Evolutionary conservation across 495 filamentous ascomycete species (phyloP), one percentile per base, ranked within the genome.

Genomic region (Aspergillus steynii): DNA sequence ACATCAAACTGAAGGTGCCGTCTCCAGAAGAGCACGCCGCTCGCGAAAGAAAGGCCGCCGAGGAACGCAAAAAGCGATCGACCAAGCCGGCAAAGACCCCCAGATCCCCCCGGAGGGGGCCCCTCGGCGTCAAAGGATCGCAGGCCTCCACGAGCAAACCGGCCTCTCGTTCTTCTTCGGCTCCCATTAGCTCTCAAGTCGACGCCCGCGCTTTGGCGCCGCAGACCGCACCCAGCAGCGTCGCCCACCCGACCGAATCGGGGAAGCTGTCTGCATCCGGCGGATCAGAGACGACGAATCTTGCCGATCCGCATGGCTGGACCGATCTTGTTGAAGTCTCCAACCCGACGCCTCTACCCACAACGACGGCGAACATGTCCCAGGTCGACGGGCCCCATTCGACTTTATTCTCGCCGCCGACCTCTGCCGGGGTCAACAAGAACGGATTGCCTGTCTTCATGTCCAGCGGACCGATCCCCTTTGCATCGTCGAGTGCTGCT

Each of bases 1-100:
- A 74, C 31, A 86, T 96, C 64, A 93, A 88, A 65, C 78, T 96
- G 52, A 90, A 86, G 49, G 78, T 94, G 47, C 79, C 90, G 0
- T 85, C 88, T 0, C 85, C 88, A 28, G 86, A 91, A 59, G 87
- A 91, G 67, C 82, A 88, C 57, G 88, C 90, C 37, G 83, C 83
- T 5, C 76, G 81, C 32, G 82, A 85, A 65, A 74, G 71, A 29
- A 75, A 78, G 53, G 68, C 72, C 7, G 73, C 61, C 20, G 77
- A 79, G 65, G 75, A 69, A 58, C 61, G 70, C 29, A 70, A 69
- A 51, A 54, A 50, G 7, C 47, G 53, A 4, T 46, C 53, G 7
- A 29, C 59, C n/a, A 70, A 65, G 20, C 27, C 60, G 12, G 62
- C 67, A 0, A 74, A 71, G 61, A 10, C 53, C 4, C 26, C 31